Percentiles rank a stretch among this genome's conserved stretches.
These are phyloP conservation scores for Conticribra weissflogii DNA, from an alignment of 108 stramenopile species.

Conservation along the genomic window DNA sequence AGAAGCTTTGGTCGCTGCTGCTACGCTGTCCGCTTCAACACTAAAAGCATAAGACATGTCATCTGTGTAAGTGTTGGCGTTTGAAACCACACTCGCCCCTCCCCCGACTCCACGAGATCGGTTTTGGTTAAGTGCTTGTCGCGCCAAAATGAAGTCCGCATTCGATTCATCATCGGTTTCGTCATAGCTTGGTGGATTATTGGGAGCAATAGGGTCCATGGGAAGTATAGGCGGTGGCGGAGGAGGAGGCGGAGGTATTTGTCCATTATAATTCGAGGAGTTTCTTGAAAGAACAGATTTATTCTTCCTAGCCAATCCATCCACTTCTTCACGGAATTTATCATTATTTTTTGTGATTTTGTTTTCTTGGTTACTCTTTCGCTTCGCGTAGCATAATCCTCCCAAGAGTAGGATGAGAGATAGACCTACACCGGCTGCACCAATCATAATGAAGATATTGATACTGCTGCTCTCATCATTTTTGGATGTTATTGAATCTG, in stretches of 20 bases:
- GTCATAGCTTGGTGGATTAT: neutral
- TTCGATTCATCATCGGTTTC: constrained; percentile 32
- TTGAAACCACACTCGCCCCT: constrained; percentile 10
- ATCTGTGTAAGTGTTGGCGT: constrained; percentile 8
- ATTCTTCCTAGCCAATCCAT: no score
- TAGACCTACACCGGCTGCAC: constrained; percentile 25
- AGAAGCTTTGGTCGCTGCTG: neutral
- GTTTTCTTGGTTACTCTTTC: neutral
- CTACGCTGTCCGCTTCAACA: constrained; percentile 28
- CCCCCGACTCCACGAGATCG: neutral
- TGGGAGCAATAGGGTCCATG: neutral
- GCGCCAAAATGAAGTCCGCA: constrained; percentile 24
- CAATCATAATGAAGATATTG: constrained; percentile 31
- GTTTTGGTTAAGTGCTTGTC: constrained; percentile 22
- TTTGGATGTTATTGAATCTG: neutral
- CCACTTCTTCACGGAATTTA: no score
- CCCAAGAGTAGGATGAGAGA: constrained; percentile 28
- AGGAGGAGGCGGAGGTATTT: neutral
- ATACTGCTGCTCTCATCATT: neutral
- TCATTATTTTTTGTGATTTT: neutral
- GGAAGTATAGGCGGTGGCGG: no score
- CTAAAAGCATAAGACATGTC: constrained; percentile 44
- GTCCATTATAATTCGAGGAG: neutral
- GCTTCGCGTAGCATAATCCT: constrained; percentile 38
- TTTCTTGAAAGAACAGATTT: no score